Evolutionary conservation across 2,329 filamentous ascomycete species (phyloP).

Genomic region (Hypoxylon sp.): DNA sequence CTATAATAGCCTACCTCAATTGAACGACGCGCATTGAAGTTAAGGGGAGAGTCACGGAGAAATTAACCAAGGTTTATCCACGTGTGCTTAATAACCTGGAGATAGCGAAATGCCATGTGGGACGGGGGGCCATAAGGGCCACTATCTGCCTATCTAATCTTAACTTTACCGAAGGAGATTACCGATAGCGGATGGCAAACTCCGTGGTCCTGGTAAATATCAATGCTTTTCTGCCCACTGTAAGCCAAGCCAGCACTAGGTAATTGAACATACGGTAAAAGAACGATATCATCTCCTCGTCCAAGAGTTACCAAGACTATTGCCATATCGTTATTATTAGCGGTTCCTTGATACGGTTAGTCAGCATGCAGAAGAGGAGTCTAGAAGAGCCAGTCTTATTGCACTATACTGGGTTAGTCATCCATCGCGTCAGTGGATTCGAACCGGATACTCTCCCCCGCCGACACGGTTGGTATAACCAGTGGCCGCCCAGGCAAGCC

Average conservation of each 20-base stretch:
- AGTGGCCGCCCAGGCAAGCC: neutral
- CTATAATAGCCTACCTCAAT: too few relatives aligned
- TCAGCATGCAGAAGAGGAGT: slow-evolving; percentile 5
- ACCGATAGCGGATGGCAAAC: slow-evolving; percentile 4
- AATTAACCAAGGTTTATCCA: slow-evolving; percentile 7
- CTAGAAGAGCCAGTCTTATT: neutral
- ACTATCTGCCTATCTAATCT: slow-evolving; percentile 14
- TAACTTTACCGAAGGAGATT: slow-evolving; percentile 9
- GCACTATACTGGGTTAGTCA: slow-evolving; percentile 24
- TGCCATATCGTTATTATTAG: slow-evolving; percentile 9
- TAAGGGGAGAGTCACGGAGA: neutral
- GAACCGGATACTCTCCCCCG: slow-evolving; percentile 2
- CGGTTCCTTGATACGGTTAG: slow-evolving; percentile 11
- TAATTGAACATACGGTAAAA: neutral
- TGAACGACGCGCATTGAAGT: slow-evolving; percentile 9
- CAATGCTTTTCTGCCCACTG: neutral
- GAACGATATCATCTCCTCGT: neutral
- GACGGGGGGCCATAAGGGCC: slow-evolving; percentile 13
- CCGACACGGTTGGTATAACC: neutral
- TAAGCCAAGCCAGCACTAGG: neutral
- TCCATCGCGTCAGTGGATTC: slow-evolving; percentile 21
- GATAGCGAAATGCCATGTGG: neutral
- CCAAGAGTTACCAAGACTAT: too few relatives aligned
- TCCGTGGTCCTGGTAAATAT: neutral
- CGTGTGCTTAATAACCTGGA: slow-evolving; percentile 17